Evolutionary conservation across 345 rosid species (phyloP).

Genomic region (Ceriops zippeliana): DNA sequence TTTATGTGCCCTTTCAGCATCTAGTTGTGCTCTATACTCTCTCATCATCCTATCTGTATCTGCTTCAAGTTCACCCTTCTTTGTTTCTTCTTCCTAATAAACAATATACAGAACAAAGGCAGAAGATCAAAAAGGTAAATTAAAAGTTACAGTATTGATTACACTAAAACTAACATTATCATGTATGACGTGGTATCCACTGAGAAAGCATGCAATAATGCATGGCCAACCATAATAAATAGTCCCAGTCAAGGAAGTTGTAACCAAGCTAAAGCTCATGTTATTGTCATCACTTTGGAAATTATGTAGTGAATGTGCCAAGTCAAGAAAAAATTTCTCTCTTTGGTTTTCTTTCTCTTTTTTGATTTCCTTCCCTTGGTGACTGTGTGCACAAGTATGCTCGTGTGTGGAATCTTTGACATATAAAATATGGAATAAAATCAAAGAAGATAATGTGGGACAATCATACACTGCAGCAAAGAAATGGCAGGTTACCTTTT

Average conservation of each 20-base stretch:
- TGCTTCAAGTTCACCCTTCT: slow-evolving; percentile 80
- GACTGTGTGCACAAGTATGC: not conserved
- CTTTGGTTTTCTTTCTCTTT: not conserved
- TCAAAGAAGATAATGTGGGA: not conserved
- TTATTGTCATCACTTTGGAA: too few relatives aligned
- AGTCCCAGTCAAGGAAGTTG: too few relatives aligned
- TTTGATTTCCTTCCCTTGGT: not conserved
- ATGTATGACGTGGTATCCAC: too few relatives aligned
- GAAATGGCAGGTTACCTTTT: slow-evolving; percentile 53
- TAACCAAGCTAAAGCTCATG: too few relatives aligned
- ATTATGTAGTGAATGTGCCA: too few relatives aligned
- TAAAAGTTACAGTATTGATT: too few relatives aligned
- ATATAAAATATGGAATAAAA: not conserved
- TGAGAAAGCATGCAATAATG: too few relatives aligned
- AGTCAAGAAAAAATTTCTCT: too few relatives aligned
- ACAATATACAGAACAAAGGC: slow-evolving; percentile 5
- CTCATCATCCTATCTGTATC: slow-evolving; percentile 96
- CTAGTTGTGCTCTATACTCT: slow-evolving; percentile 94
- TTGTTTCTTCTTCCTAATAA: slow-evolving; percentile 82
- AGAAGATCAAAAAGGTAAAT: not conserved
- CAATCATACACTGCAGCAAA: not conserved
- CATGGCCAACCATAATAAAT: too few relatives aligned
- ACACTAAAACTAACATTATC: too few relatives aligned
- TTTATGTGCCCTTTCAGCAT: slow-evolving; percentile 92
- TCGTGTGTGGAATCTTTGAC: not conserved